Evolutionary conservation across 345 rosid species (phyloP).

Genomic region (Corymbia maculata): DNA sequence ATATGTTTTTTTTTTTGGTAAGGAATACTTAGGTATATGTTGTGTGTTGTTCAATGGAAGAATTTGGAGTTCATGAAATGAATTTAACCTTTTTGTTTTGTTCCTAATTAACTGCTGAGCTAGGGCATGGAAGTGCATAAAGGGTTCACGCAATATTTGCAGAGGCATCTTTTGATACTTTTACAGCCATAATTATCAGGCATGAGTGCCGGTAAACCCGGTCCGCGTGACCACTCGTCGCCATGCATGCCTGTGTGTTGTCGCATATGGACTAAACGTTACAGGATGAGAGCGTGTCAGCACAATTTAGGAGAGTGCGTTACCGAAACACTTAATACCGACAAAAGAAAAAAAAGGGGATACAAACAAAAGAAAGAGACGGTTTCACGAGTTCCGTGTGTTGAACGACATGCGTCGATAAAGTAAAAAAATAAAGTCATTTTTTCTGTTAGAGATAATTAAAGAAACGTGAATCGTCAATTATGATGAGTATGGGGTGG

Average conservation of each 20-base stretch:
- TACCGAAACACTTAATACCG: neutral
- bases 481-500: neutral
- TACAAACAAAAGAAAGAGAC: neutral
- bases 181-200: neutral
- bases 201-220: neutral
- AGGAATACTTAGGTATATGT: neutral
- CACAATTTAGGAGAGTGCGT: neutral
- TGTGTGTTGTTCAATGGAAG: neutral
- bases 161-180: neutral
- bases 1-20: too few relatives aligned
- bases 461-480: neutral
- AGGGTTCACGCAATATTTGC: neutral
- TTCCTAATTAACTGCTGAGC: neutral
- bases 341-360: neutral
- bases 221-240: neutral
- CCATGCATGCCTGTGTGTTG: neutral
- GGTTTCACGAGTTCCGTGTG: neutral
- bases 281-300: neutral
- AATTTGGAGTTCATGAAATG: neutral
- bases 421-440: neutral
- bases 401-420: neutral
- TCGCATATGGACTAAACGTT: neutral
- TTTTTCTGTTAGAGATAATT: neutral
- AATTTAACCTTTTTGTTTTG: neutral
- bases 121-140: neutral